Conservation (phyloP, 73 alveolate species). For the Paramecium sexaurelia region DNA sequence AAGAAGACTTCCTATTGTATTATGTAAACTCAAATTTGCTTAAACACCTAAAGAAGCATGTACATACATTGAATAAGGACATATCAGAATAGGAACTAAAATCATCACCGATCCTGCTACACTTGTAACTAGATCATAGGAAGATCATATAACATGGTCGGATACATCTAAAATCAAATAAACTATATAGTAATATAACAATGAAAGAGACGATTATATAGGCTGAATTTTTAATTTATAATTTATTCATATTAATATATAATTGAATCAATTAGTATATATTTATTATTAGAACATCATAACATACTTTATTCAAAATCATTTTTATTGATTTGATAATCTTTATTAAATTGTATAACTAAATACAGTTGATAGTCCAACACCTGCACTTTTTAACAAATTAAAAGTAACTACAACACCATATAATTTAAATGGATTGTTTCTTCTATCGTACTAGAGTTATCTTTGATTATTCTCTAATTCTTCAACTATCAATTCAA, state of each 20-base stretch:
- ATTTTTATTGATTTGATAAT: not conserved
- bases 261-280: not conserved
- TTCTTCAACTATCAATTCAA: conserved; percentile 7
- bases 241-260: not conserved
- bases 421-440: conserved; percentile 17
- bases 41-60: conserved; percentile 92
- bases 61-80: conserved; percentile 82
- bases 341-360: conserved; percentile 43
- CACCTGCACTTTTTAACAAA: conserved; percentile 33
- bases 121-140: conserved; percentile 96
- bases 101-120: conserved; percentile 97
- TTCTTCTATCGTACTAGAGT: not conserved
- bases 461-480: conserved; percentile 1
- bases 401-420: conserved; percentile 32
- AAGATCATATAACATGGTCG: conserved; percentile 97
- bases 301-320: not conserved
- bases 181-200: conserved; percentile 92
- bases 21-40: conserved; percentile 91
- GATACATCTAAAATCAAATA: conserved; percentile 87
- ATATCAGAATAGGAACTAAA: conserved; percentile 98
- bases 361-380: conserved; percentile 31
- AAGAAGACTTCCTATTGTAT: conserved; percentile 97
- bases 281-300: not conserved
- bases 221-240: conserved; percentile 4
- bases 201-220: conserved; percentile 93